phyloP scores from a whole-genome alignment of 73 alveolate genomes.

The Symbiodinium natans region DNA sequence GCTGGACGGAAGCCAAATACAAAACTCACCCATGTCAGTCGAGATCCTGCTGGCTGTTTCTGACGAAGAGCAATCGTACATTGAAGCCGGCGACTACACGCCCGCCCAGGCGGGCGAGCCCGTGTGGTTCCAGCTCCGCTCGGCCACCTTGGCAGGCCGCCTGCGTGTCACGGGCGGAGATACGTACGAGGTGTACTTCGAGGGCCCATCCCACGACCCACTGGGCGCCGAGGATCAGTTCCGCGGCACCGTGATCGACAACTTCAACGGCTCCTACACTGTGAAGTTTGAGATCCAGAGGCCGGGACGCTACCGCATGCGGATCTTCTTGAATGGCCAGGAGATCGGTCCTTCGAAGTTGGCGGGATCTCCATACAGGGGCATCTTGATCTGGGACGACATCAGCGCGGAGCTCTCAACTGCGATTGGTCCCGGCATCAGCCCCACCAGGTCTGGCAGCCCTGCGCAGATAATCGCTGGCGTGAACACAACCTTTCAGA shows the following conservation, averaged over 20 bases:
- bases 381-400: slow-evolving; percentile 64
- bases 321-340: slow-evolving; percentile 45
- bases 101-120: slow-evolving; percentile 81
- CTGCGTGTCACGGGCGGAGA: slow-evolving; percentile 91
- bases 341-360: not conserved
- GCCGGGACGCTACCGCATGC: slow-evolving; percentile 82
- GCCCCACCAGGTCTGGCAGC: slow-evolving; percentile 10
- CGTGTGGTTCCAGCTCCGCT: slow-evolving; percentile 88
- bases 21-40: slow-evolving; percentile 77
- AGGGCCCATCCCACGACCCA: slow-evolving; percentile 86
- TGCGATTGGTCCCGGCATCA: slow-evolving; percentile 70
- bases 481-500: slow-evolving; percentile 17
- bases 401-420: slow-evolving; percentile 50
- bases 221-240: slow-evolving; percentile 64
- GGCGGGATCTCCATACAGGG: not conserved
- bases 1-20: slow-evolving; percentile 55
- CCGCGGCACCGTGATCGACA: slow-evolving; percentile 77
- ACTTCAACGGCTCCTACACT: slow-evolving; percentile 70
- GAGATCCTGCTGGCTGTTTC: slow-evolving; percentile 65
- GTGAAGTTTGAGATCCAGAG: slow-evolving; percentile 89
- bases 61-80: slow-evolving; percentile 48
- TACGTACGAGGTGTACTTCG: slow-evolving; percentile 39
- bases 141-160: slow-evolving; percentile 92
- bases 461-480: slow-evolving; percentile 82
- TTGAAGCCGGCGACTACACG: slow-evolving; percentile 79